phyloP scores from a whole-genome alignment of 495 filamentous ascomycete genomes.

The Articulospora tetracladia region DNA sequence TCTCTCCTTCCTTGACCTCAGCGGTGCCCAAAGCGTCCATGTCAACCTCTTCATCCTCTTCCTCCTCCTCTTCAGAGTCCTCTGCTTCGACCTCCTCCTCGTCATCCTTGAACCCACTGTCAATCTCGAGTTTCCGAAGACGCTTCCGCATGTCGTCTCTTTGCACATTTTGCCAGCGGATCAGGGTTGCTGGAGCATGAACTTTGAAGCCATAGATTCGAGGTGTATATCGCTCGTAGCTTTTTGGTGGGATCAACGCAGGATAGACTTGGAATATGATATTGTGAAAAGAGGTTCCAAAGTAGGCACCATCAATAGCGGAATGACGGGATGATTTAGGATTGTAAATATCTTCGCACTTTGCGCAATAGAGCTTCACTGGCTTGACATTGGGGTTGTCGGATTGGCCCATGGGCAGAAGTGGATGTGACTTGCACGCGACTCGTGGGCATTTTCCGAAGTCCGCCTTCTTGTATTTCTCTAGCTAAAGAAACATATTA shows the following conservation, averaged over 20 bases:
- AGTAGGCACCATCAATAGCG: conserved; percentile 95
- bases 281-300: conserved; percentile 96
- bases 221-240: conserved; percentile 78
- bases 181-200: conserved; percentile 82
- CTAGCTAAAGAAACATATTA: conserved; percentile 56
- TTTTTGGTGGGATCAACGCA: conserved; percentile 80
- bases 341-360: conserved; percentile 98
- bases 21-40: conserved; percentile 23
- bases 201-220: conserved; percentile 93
- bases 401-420: conserved; percentile 89
- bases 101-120: conserved; percentile 54
- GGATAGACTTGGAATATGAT: conserved; percentile 99
- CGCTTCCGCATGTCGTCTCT: conserved; percentile 75
- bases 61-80: conserved; percentile 35
- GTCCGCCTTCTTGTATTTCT: conserved; percentile 97
- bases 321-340: conserved; percentile 96
- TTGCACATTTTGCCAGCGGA: conserved; percentile 82
- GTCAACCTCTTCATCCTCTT: conserved; percentile 29
- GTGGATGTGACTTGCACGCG: conserved; percentile 83
- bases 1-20: conserved; percentile 16
- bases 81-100: conserved; percentile 39
- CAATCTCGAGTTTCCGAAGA: conserved; percentile 53
- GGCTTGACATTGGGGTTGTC: conserved; percentile 80
- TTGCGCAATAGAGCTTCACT: conserved; percentile 93
- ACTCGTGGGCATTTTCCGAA: conserved; percentile 98